A percentile compares a stretch with the other conserved stretches of the same genome.
phyloP scores from a whole-genome alignment of 371 early-diverging fungal genomes.

The Saksenaea vasiformis region DNA sequence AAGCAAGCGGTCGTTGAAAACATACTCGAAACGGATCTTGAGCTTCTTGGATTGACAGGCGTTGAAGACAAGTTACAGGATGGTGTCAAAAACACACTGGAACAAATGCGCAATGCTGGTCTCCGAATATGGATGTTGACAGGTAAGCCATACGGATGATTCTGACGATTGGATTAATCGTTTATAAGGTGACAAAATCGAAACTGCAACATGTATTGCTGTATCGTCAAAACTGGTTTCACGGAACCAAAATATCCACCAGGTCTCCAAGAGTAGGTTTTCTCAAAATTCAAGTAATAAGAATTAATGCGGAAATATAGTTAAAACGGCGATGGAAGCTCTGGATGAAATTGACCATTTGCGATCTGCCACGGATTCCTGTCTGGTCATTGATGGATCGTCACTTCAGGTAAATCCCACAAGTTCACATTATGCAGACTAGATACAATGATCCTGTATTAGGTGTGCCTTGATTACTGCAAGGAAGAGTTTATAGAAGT shows the following conservation, averaged over 20 bases:
- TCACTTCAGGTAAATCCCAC: conserved; percentile 68
- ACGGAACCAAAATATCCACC: conserved; percentile 85
- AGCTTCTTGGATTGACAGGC: conserved; percentile 97
- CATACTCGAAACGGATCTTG: conserved; percentile 85
- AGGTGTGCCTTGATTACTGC: conserved; percentile 73
- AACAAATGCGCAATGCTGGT: conserved; percentile 94
- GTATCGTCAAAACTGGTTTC: conserved; percentile 91
- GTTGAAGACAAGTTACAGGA: conserved; percentile 99
- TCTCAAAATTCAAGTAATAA: neutral
- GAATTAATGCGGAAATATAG: conserved; percentile 25
- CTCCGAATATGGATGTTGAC: conserved; percentile 99
- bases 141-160: conserved; percentile 19
- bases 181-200: conserved; percentile 94
- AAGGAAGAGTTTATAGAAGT: conserved; percentile 83
- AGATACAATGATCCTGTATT: neutral
- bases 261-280: conserved; percentile 65
- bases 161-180: neutral
- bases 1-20: conserved; percentile 73
- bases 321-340: conserved; percentile 57
- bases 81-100: conserved; percentile 91
- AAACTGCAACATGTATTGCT: conserved; percentile 99
- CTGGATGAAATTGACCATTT: conserved; percentile 70
- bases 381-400: conserved; percentile 97
- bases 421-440: neutral
- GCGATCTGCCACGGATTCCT: conserved; percentile 67